Evolutionary conservation across 345 rosid genomes (phyloP).

Genomic region (Orychophragmus violaceus): DNA sequence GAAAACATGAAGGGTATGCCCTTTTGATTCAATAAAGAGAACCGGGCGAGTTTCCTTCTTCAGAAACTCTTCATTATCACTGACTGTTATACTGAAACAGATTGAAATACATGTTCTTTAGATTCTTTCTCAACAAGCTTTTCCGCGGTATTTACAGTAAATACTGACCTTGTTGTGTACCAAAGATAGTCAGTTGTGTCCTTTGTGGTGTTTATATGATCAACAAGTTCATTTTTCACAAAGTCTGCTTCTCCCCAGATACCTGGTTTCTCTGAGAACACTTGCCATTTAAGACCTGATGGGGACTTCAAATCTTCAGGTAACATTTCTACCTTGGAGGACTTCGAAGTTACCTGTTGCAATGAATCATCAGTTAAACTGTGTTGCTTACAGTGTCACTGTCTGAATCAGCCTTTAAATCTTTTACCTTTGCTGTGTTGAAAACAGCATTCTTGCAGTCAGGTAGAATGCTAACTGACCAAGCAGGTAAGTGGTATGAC

Average conservation of each 20-base stretch:
- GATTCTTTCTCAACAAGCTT: neutral
- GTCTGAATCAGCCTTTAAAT: neutral
- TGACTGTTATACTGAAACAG: constrained; percentile 50
- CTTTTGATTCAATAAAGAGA: constrained; percentile 79
- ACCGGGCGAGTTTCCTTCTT: constrained; percentile 50
- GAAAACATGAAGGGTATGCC: constrained; percentile 85
- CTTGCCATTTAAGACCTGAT: constrained; percentile 60
- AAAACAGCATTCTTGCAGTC: constrained; percentile 76
- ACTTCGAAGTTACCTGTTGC: constrained; percentile 59
- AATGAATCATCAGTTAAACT: neutral
- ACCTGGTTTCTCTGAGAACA: constrained; percentile 62
- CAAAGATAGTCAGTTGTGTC: constrained; percentile 92
- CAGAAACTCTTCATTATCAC: constrained; percentile 49
- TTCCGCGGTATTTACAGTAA: neutral
- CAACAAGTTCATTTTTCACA: constrained; percentile 51
- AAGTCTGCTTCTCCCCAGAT: constrained; percentile 74
- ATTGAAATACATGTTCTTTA: constrained; percentile 7
- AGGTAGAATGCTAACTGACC: constrained; percentile 95
- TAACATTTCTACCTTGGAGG: constrained; percentile 68
- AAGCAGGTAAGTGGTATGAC: constrained; percentile 77
- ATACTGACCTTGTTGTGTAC: constrained; percentile 84
- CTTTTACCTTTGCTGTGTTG: constrained; percentile 80
- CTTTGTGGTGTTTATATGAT: constrained; percentile 79
- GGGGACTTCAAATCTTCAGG: constrained; percentile 57
- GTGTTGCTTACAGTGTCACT: neutral